A percentile compares a stretch with the other conserved stretches of the same genome.
phyloP scores from a whole-genome alignment of 108 stramenopile species.

The Asterionellopsis glacialis region DNA sequence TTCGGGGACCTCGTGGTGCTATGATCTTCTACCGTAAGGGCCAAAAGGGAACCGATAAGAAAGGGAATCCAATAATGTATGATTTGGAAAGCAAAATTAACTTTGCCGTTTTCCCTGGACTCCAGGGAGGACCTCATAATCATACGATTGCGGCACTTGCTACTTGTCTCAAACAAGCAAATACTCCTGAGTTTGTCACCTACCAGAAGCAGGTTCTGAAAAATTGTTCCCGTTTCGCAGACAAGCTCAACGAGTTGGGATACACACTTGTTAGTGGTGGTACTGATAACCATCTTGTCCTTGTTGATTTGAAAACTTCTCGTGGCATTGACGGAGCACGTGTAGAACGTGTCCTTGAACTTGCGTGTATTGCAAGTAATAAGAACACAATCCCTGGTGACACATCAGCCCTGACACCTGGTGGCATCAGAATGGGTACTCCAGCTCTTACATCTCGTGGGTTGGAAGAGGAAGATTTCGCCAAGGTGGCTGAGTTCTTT shows the following conservation, averaged over 20 bases:
- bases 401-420: constrained; percentile 91
- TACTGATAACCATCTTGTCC: constrained; percentile 98
- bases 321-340: constrained; percentile 93
- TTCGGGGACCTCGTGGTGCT: constrained; percentile 99
- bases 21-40: constrained; percentile 99
- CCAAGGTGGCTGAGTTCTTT: constrained; percentile 93
- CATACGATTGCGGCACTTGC: constrained; percentile 98
- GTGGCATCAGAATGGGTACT: constrained; percentile 99
- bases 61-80: constrained; percentile 94
- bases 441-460: constrained; percentile 98
- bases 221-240: constrained; percentile 71
- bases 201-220: constrained; percentile 93
- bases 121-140: constrained; percentile 99
- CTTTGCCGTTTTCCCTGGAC: constrained; percentile 98
- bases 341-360: constrained; percentile 95
- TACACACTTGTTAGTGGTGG: constrained; percentile 97
- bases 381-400: constrained; percentile 98
- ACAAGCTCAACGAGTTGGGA: constrained; percentile 74
- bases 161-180: constrained; percentile 94
- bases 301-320: constrained; percentile 95
- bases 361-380: constrained; percentile 94
- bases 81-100: constrained; percentile 96
- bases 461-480: constrained; percentile 96
- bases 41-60: constrained; percentile 81
- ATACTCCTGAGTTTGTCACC: constrained; percentile 88